Evolutionary conservation across 352 stramenopile species (phyloP).

Genomic region (Phytophthora nicotianae): DNA sequence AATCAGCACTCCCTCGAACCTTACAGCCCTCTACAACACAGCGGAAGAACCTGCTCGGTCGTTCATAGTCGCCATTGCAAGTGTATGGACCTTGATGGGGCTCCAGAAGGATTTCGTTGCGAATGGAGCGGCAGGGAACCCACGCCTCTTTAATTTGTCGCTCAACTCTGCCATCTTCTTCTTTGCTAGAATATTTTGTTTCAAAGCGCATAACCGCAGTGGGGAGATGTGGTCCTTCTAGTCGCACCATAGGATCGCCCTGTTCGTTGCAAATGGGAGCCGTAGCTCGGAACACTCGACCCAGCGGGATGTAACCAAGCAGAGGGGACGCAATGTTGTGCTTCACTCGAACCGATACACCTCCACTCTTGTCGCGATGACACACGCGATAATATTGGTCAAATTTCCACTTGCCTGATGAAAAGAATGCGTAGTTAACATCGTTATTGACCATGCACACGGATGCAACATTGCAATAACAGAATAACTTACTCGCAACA

Average conservation of each 20-base stretch:
- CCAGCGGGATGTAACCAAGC: slow-evolving; percentile 62
- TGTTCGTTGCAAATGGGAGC: slow-evolving; percentile 73
- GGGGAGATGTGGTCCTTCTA: slow-evolving; percentile 47
- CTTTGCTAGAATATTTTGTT: slow-evolving; percentile 14
- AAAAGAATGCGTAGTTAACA: background rate
- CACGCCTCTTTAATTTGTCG: slow-evolving; percentile 49
- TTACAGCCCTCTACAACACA: slow-evolving; percentile 86
- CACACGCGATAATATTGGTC: slow-evolving; percentile 71
- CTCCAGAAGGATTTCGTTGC: slow-evolving; percentile 78
- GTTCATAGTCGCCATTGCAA: background rate
- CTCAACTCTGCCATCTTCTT: slow-evolving; percentile 18
- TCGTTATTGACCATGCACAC: background rate
- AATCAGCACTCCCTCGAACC: slow-evolving; percentile 49
- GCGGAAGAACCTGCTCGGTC: slow-evolving; percentile 46
- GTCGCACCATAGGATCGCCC: slow-evolving; percentile 73
- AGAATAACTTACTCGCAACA: slow-evolving; percentile 29
- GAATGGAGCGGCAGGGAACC: slow-evolving; percentile 75
- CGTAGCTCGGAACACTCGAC: slow-evolving; percentile 66
- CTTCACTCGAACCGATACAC: slow-evolving; percentile 68
- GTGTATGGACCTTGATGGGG: slow-evolving; percentile 53
- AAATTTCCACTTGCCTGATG: slow-evolving; percentile 62
- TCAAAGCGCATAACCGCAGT: slow-evolving; percentile 37
- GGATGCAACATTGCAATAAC: background rate
- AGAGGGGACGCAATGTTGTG: slow-evolving; percentile 74
- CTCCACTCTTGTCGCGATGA: slow-evolving; percentile 68